These are phyloP conservation scores for Omphalotus olearius DNA, from an alignment of 1,284 basidiomycete species.

Conservation along the genomic window DNA sequence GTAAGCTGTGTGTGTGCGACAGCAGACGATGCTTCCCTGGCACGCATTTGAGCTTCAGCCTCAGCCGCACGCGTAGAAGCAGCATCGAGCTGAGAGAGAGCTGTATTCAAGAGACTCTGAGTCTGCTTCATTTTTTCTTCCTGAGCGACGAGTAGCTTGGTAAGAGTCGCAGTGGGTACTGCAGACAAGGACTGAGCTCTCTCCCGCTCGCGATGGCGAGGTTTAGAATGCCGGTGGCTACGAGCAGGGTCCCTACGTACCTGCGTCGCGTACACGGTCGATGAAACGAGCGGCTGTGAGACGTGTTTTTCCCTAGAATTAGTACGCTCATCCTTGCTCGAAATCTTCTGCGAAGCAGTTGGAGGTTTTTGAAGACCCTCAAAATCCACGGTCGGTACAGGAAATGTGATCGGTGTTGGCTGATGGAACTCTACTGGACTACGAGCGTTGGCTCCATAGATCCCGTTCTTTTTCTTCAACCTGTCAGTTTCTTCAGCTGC, in stretches of 20 bases:
- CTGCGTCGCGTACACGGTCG: background rate
- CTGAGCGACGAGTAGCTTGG: constrained; percentile 9
- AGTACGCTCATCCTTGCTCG: background rate
- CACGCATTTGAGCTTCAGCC: constrained; percentile 3
- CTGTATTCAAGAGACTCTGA: constrained; percentile 7
- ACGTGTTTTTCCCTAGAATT: constrained; percentile 2
- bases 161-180: constrained; percentile 7
- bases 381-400: background rate
- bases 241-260: background rate
- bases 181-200: background rate
- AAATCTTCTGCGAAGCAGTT: background rate
- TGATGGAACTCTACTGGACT: background rate
- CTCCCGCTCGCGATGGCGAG: background rate
- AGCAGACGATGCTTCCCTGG: background rate
- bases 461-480: background rate
- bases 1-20: constrained; percentile 7
- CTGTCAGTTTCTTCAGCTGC: background rate
- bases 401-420: background rate
- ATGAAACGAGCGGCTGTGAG: background rate
- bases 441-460: too few relatives aligned
- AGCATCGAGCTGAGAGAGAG: constrained; percentile 9
- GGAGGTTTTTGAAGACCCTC: background rate
- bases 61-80: constrained; percentile 6
- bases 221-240: background rate
- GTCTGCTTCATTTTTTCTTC: constrained; percentile 8